Conservation (phyloP, 1,139 yeast species). For the Geotrichum citri-aurantii region DNA sequence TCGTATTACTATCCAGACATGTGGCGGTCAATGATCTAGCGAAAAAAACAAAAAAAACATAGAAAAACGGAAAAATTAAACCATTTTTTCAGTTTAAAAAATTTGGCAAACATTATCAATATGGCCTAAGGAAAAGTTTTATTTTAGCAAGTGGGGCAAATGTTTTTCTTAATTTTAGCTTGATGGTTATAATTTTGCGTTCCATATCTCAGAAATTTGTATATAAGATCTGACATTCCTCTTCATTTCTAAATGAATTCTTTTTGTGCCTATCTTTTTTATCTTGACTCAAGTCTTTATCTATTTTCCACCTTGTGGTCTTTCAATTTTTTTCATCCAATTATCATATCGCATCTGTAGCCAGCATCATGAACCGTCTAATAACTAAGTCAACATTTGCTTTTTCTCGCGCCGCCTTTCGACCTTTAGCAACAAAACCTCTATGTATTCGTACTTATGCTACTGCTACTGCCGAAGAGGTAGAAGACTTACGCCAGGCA, state of each 20-base stretch:
- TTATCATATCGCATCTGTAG: not conserved
- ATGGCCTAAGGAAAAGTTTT: no score
- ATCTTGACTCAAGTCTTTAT: not conserved
- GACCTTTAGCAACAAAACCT: not conserved
- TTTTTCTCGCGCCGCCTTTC: slow-evolving; percentile 10
- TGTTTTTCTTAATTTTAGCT: not conserved
- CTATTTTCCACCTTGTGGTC: not conserved
- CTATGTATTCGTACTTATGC: slow-evolving; percentile 14
- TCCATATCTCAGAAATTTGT: no score
- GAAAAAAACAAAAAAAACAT: not conserved
- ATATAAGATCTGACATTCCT: not conserved
- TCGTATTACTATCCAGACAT: no score
- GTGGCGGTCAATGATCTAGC: no score
- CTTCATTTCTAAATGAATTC: no score
- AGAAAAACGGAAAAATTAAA: no score
- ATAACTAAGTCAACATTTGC: slow-evolving; percentile 3
- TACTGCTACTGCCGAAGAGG: slow-evolving; percentile 22
- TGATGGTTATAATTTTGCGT: not conserved
- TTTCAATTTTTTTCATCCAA: not conserved
- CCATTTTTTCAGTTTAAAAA: no score
- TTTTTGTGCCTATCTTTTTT: not conserved
- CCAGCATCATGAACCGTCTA: not conserved
- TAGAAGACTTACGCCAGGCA: slow-evolving; percentile 33
- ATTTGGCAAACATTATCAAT: no score
- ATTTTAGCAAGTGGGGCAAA: not conserved